Evolutionary conservation across 2,329 filamentous ascomycete genomes (phyloP), one percentile per base, ranked within the genome.

Genomic region (Parastagonospora nodorum): DNA sequence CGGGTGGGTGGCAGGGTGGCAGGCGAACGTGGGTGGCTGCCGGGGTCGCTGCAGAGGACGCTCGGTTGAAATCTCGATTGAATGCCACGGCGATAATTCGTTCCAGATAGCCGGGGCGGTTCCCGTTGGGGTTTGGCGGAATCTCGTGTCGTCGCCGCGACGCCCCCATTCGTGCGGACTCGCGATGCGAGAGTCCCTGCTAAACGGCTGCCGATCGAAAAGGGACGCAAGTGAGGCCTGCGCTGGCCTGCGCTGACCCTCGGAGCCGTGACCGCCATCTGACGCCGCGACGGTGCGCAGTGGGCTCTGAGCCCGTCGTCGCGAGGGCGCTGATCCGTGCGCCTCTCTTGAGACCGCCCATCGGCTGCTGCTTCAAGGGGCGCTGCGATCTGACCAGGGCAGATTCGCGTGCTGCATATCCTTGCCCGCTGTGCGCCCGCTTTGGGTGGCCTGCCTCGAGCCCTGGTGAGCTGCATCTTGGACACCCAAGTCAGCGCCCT

Each of bases 21-120:
- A 52, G 43, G 55, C 48, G 48, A 51, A 51, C 55, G 56, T 59
- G 55, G 59, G 42, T 42, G 45, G 30, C 30, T 11, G 49, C 48
- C 52, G 50, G 53, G 56, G 50, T 42, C 42, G n/a, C 19, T 38
- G 16, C 4, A 27, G 54, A 49, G 53, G 53, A 35, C 48, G 48
- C 53, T 58, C 55, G 62, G 62, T 55, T 58, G 57, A 60, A 24
- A 64, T 66, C 61, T 63, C 62, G 62, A 66, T 66, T 55, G 57
- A 52, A 55, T 45, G 44, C 48, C 42, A 45, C 54, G 42, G 48
- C 53, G 54, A 54, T 63, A 57, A 61, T 60, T 64, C 50, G 57
- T 51, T 45, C 57, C 55, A 50, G n/a, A 28, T 19, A 28, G 45
- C 48, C 54, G 59, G 59, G 55, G 58, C 55, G 54, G 30, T 50